Evolutionary conservation across 2,329 filamentous ascomycete species (phyloP).

Genomic region (Fusarium sterilihyphosum): DNA sequence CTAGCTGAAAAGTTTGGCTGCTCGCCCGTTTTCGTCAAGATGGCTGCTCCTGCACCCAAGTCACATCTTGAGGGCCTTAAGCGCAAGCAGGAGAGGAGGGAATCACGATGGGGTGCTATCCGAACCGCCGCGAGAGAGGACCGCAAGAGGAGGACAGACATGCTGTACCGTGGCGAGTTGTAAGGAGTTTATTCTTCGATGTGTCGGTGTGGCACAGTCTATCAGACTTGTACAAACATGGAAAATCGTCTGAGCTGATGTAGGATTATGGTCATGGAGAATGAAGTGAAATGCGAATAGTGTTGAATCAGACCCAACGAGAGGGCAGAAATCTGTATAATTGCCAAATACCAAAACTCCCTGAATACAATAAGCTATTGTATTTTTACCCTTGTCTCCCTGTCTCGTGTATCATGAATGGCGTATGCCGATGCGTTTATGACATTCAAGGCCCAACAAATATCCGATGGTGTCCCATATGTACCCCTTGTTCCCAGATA

Average conservation of each 20-base stretch:
- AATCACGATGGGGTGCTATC: constrained; percentile 67
- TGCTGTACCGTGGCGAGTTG: constrained; percentile 63
- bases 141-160: constrained; percentile 60
- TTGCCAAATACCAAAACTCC: constrained; percentile 41
- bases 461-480: neutral
- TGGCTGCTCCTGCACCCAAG: constrained; percentile 61
- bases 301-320: constrained; percentile 13
- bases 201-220: neutral
- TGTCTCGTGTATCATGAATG: neutral
- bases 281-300: constrained; percentile 22
- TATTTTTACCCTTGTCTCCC: constrained; percentile 14
- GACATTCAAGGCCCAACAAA: neutral
- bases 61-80: constrained; percentile 60
- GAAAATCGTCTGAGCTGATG: constrained; percentile 31
- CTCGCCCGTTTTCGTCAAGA: constrained; percentile 66
- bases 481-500: neutral
- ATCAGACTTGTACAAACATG: constrained; percentile 38
- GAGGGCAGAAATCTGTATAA: constrained; percentile 36
- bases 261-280: constrained; percentile 40
- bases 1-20: constrained; percentile 67
- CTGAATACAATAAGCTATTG: constrained; percentile 27
- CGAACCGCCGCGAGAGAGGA: constrained; percentile 66
- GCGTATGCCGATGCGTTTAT: neutral
- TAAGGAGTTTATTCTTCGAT: constrained; percentile 43
- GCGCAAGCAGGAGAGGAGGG: constrained; percentile 58